Conservation (phyloP, 148 eudicot genomes). For the Polygonum maritimum region DNA sequence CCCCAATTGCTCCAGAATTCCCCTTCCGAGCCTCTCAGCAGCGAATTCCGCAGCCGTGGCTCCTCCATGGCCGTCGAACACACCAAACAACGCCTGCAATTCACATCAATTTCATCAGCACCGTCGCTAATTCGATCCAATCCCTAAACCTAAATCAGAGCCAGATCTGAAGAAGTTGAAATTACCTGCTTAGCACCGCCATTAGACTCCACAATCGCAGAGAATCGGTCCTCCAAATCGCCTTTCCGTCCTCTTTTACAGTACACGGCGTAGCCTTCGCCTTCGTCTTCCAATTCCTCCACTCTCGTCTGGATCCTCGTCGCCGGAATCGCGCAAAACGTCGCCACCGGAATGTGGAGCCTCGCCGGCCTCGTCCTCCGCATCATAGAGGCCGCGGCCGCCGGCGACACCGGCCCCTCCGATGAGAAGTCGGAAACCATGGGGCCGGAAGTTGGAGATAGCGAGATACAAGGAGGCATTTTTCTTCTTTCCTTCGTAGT, state of each 20-base stretch:
- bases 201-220: not conserved
- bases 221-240: slow-evolving; percentile 5
- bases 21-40: slow-evolving; percentile 39
- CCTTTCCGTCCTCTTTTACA: not conserved
- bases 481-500: not conserved
- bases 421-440: not conserved
- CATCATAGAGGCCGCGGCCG: not conserved
- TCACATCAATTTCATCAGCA: not conserved
- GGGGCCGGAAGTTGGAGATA: not conserved
- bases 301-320: not conserved
- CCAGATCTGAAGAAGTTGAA: not conserved
- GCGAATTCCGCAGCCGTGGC: slow-evolving; percentile 51
- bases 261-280: not conserved
- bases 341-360: slow-evolving; percentile 8
- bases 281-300: not conserved
- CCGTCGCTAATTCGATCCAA: not conserved
- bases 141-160: not conserved
- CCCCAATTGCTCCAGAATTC: slow-evolving; percentile 24
- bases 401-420: not conserved
- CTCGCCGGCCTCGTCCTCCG: slow-evolving; percentile 8
- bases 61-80: slow-evolving; percentile 73
- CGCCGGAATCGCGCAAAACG: not conserved
- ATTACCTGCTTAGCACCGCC: slow-evolving; percentile 3
- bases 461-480: slow-evolving; percentile 2
- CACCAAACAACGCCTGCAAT: slow-evolving; percentile 51